Base-by-base conservation (phyloP, 1,284 basidiomycete species). In the Rhodotorula sp. region DNA sequence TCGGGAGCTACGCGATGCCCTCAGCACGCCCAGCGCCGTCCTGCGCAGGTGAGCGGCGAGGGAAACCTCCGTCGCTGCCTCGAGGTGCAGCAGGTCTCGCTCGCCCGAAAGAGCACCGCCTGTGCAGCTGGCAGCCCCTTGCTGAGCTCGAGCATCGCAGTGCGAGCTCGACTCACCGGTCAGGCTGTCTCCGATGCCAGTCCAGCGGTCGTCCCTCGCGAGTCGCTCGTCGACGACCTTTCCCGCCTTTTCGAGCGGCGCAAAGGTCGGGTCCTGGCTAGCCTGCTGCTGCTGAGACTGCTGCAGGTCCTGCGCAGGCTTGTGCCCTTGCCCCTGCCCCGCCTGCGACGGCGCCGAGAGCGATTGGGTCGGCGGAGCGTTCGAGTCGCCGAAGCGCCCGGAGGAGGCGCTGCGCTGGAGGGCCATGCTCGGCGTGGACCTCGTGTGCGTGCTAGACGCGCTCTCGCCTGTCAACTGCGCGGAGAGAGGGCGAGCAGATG, bases 141-240 rank as follows among this genome's bases (percentile, higher is more conserved):
- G 34, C 34, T 34, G 34, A 34, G 34, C 34, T 34, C 34, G 2
- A 5, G 3, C 3, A 34, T 3, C 34, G 3, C 34, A 34, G 34
- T 5, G 3, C 34, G 34, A 2, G 34, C 34, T 34, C 34, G 34
- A 34, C 69, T 59, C 59, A 74, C 73, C 67, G n/a, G 55, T 45
- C 34, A 73, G 58, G 27, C 70, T 61, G 64, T 76, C 74, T 12
- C 72, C 72, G 3, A 74, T 44, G 8, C 62, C 57, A 23, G 42
- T 25, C 64, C 63, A 69, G 17, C 56, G 53, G 25, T 74, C 74
- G 52, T 74, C 74, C 58, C 72, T 55, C 7, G 58, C 53, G 14
- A 76, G 46, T 19, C 70, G 57, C 27, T 74, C 74, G 17, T 73
- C 67, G 25, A 76, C n/a, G 21, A 70, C 54, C 61, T 72, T 73